Evolutionary conservation across 2,329 filamentous ascomycete genomes (phyloP), one percentile per base, ranked within the genome.

Genomic region (Ilyonectria destructans): DNA sequence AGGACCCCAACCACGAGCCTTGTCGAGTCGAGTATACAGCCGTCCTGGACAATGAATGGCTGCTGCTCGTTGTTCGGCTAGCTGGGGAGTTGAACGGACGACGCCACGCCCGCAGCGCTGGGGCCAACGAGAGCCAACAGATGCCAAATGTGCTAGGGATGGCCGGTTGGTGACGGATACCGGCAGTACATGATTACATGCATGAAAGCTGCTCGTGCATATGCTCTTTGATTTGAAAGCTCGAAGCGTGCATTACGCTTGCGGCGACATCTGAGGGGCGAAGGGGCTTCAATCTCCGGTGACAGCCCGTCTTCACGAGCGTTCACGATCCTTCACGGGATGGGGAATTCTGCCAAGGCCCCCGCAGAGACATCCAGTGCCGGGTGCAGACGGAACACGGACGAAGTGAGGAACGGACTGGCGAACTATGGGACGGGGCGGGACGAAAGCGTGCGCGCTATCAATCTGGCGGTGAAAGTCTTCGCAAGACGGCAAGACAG

Each of bases 111-210:
- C 64, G 54, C 40, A 58, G 33, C 19, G 58, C 58, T 48, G 64
- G 64, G 58, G 58, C 64, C 58, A 58, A 55, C 64, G 58, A 67
- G 58, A 67, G 58, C 64, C 64, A 67, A 51, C 33, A 9, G 64
- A 67, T 62, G 58, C 35, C 37, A 8, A 51, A 31, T 40, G 51
- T 33, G 31, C 56, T 19, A 40, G 51, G 10, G 49, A 58, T 37
- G 52, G 54, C 23, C 21, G 49, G n/a, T 40, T 37, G 49, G 29
- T 65, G 64, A 67, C 54, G 64, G 64, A 48, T 67, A 58, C 64
- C 58, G 64, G 64, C 58, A 58, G 29, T 31, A 66, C 51, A 65
- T 55, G 37, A 43, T 61, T 54, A 21, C 49, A 19, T 62, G 64
- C 64, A 66, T 62, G 45, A 33, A 29, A 12, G n/a, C 26, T 12